These are phyloP conservation scores for Secale cereale DNA, from an alignment of 176 grass and related monocot species.

Conservation along the genomic window DNA sequence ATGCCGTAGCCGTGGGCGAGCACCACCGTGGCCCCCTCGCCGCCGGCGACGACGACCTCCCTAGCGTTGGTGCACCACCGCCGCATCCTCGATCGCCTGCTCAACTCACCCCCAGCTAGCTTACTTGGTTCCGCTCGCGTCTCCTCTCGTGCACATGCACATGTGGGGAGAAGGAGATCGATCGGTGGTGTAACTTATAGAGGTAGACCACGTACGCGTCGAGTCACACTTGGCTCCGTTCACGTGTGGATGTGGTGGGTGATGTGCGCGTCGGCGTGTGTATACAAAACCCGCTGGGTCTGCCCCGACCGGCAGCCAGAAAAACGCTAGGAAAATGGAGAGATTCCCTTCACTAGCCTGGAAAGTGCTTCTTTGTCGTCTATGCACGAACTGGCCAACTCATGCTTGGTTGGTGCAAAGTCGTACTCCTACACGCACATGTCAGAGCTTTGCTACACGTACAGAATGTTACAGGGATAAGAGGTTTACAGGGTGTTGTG, in stretches of 20 bases:
- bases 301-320: not conserved
- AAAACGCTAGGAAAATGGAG: not conserved
- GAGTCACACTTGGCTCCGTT: too few relatives aligned
- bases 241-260: not conserved
- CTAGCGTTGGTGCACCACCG: conserved; percentile 48
- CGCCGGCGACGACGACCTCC: conserved; percentile 40
- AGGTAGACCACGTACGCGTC: too few relatives aligned
- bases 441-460: too few relatives aligned
- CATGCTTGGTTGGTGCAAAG: not conserved
- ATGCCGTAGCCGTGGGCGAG: conserved; percentile 76
- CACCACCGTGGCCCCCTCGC: conserved; percentile 37
- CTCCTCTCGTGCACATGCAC: not conserved
- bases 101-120: not conserved
- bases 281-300: not conserved
- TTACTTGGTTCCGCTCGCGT: not conserved
- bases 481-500: too few relatives aligned
- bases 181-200: not conserved
- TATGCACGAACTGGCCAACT: not conserved
- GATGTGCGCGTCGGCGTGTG: not conserved
- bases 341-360: not conserved
- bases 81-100: not conserved
- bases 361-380: conserved; percentile 17
- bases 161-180: not conserved
- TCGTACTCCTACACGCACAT: not conserved
- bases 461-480: too few relatives aligned